phyloP scores from a whole-genome alignment of 345 rosid species.

The Murraya paniculata region DNA sequence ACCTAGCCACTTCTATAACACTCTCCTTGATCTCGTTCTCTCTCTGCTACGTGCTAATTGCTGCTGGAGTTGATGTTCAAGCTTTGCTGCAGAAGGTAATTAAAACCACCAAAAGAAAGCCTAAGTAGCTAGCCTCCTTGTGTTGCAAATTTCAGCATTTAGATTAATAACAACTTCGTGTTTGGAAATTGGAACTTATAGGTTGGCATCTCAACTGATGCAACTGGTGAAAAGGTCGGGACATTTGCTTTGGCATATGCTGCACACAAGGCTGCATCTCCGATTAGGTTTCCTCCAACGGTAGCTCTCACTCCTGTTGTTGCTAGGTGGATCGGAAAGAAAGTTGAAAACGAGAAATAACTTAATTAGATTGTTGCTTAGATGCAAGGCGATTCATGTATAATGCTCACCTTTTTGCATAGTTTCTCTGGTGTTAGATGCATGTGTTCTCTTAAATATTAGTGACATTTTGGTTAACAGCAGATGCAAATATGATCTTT shows the following conservation, averaged over 20 bases:
- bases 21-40: constrained; percentile 83
- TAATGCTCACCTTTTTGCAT: background rate
- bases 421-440: background rate
- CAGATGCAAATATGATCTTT: background rate
- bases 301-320: constrained; percentile 92
- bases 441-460: background rate
- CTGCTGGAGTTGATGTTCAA: constrained; percentile 75
- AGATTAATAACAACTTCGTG: background rate
- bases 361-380: background rate
- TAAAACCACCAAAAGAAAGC: background rate
- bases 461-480: background rate
- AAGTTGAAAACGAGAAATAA: constrained; percentile 51
- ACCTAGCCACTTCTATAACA: constrained; percentile 85
- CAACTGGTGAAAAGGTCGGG: constrained; percentile 78
- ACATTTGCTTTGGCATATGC: constrained; percentile 87
- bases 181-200: constrained; percentile 18
- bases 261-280: constrained; percentile 97
- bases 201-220: constrained; percentile 76
- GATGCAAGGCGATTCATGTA: background rate
- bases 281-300: constrained; percentile 84
- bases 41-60: constrained; percentile 64
- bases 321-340: constrained; percentile 88
- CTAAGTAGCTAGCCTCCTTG: background rate
- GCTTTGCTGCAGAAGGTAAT: constrained; percentile 65
- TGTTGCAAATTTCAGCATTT: background rate